Base-by-base conservation (phyloP, 805 yeast species). In the Candida sakaeoensis region DNA sequence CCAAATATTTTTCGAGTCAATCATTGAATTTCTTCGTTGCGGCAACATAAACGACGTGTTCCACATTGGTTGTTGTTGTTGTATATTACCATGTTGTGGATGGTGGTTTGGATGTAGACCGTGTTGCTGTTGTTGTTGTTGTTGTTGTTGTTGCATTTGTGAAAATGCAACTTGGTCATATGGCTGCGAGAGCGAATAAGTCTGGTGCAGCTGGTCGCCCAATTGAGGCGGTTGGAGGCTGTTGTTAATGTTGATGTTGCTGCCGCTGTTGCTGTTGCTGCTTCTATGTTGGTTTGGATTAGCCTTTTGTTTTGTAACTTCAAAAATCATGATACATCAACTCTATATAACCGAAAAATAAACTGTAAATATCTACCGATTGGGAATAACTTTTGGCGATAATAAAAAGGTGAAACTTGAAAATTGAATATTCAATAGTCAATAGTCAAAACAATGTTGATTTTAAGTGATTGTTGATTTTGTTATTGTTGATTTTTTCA, bases 1-100 rank as follows among this genome's bases (percentile, higher is more conserved):
- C 40, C 40, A 36, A 8, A 36, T 36, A 16, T 36, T 28, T 8
- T 12, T 29, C 10, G 39, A 26, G 16, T 36, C 40, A 16, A 36
- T 22, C 14, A 23, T 13, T 3, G 40, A 36, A 22, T 36, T 36
- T 29, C 34, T 36, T 4, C 34, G 28, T 9, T 19, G 34, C n/a
- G 34, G 19, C 6, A 16, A 31, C 4, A 6, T 17, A 34, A 5
- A 18, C 5, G 18, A 8, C 15, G 16, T 33, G n/a, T 33, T 33
- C 36, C 36, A 33, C 13, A 33, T 33, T 24, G 23, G 13, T 7
- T 14, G 19, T 23, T 33, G 37, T 3, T 33, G 17, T 26, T 26
- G 38, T 2, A 2, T n/a, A n/a, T n/a, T n/a, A n/a, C n/a, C n/a
- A n/a, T n/a, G n/a, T n/a, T n/a, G n/a, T n/a, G n/a, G n/a, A n/a